Conservation (phyloP, 2,329 filamentous ascomycete genomes). For the Hypoxylon sp. region DNA sequence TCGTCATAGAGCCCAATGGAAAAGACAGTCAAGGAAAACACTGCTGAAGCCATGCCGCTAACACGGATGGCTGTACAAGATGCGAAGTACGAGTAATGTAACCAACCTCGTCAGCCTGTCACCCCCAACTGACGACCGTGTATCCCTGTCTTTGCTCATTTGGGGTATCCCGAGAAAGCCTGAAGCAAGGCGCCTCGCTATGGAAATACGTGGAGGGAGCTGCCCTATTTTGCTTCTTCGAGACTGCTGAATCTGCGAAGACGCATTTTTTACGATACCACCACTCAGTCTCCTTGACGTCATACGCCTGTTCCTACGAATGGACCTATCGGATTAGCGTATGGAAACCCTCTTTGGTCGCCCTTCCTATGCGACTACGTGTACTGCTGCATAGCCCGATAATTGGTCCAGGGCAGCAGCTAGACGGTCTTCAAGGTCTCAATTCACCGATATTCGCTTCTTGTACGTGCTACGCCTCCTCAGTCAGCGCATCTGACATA, state of each 20-base stretch:
- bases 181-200: slow-evolving; percentile 16
- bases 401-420: neutral
- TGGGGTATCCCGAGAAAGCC: slow-evolving; percentile 25
- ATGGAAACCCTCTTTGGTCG: slow-evolving; percentile 11
- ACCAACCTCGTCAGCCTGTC: slow-evolving; percentile 32
- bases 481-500: slow-evolving; percentile 42
- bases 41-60: slow-evolving; percentile 8
- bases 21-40: neutral
- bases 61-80: slow-evolving; percentile 19
- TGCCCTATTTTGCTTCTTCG: slow-evolving; percentile 1
- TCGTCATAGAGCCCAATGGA: slow-evolving; percentile 12
- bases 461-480: slow-evolving; percentile 17
- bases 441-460: slow-evolving; percentile 7
- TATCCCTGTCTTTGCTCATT: slow-evolving; percentile 31
- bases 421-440: neutral
- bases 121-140: slow-evolving; percentile 13
- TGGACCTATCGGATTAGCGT: slow-evolving; percentile 10
- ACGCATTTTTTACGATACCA: neutral
- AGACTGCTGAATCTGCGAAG: neutral
- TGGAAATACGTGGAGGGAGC: neutral
- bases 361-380: neutral
- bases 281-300: slow-evolving; percentile 36
- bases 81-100: slow-evolving; percentile 35
- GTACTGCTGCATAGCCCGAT: neutral
- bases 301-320: slow-evolving; percentile 30